Evolutionary conservation across 192 early-diverging fungal genomes (phyloP), one percentile per base, ranked within the genome.

Genomic region (Podila minutissima): DNA sequence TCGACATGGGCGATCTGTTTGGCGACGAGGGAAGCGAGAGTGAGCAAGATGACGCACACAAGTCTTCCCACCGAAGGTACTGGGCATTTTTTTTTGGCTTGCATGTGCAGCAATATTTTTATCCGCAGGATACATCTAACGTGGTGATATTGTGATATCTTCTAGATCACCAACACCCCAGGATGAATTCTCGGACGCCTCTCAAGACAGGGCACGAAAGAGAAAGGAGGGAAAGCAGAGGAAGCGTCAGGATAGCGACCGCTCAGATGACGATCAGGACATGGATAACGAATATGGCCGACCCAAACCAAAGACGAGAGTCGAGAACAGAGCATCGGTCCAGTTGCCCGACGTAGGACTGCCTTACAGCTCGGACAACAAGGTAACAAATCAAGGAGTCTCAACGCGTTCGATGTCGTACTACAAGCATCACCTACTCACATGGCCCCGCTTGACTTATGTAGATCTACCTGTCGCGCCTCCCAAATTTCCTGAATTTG

Each of bases 401-500:
- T 12, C 22, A 20, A 59, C 19, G n/a, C 20, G 17, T 46, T 20
- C 4, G 15, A 32, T n/a, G 15, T 22, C 20, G 41, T 13, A 26
- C 20, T 17, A 17, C 41, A 46, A 46, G 41, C 8, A 15, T 15
- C 33, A 48, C 2, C 19, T 20, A 26, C 48, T 57, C 20, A 53
- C 15, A 7, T 15, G 19, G 32, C 19, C 24, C 20, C 33, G 19
- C 15, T 62, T 32, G 31, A 29, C 20, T 31, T 28, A 17, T 61
- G 0, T 53, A 82, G 72, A 74, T 66, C 32, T 88, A 83, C 57
- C 50, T 89, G 53, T 75, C 86, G 13, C 89, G 88, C 73, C 49
- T 94, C 41, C 94, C 94, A 15, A 88, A 87, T 35, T 93, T 90
- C 73, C 83, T 96, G 70, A 79, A 86, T 62, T 82, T 93, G 17